Evolutionary conservation across 129 eudicot genomes (phyloP).

Genomic region (Flaveria bidentis): DNA sequence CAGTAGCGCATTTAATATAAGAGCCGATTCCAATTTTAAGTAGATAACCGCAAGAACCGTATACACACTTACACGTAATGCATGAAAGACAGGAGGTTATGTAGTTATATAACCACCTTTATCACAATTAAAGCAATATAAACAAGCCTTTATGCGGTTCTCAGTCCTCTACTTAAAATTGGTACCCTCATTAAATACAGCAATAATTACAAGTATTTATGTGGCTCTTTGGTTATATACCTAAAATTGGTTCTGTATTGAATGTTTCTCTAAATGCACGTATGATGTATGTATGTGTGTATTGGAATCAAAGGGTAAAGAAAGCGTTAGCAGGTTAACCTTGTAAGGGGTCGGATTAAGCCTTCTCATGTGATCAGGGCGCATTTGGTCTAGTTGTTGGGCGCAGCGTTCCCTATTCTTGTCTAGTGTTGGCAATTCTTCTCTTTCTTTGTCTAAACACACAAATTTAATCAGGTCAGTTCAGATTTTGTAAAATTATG

Average conservation of each 20-base stretch:
- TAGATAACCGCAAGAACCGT: neutral
- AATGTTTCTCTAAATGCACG: neutral
- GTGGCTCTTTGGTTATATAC: neutral
- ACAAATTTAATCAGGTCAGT: conserved; percentile 5
- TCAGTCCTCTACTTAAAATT: no score
- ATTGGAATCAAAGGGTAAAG: neutral
- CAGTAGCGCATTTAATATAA: neutral
- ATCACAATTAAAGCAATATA: neutral
- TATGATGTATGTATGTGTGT: neutral
- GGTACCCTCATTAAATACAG: neutral
- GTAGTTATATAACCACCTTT: neutral
- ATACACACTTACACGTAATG: neutral
- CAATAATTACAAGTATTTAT: neutral
- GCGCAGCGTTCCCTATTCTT: conserved; percentile 69
- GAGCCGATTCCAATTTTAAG: neutral
- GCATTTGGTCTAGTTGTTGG: conserved; percentile 78
- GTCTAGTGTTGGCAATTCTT: conserved; percentile 65
- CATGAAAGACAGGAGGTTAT: neutral
- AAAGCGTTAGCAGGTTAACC: conserved; percentile 18
- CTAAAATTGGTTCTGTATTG: neutral
- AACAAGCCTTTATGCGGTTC: neutral
- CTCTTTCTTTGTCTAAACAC: conserved; percentile 63
- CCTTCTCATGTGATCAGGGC: conserved; percentile 97
- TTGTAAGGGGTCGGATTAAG: conserved; percentile 98
- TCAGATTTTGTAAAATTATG: neutral